Base-by-base conservation (phyloP, 2,329 filamentous ascomycete species). In the Fusarium euwallaceae region DNA sequence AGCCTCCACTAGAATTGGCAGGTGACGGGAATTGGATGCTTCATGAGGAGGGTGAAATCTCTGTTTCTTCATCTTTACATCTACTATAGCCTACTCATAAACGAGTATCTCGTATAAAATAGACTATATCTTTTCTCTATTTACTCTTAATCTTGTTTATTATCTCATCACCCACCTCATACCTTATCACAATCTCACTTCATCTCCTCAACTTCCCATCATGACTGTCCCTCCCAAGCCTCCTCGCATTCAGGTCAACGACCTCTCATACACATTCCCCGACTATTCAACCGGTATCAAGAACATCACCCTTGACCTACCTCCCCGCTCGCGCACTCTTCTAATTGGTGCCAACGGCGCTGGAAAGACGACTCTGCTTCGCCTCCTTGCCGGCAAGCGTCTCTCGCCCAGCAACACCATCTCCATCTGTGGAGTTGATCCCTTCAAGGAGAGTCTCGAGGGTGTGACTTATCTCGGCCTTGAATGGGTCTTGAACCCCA, bases 401-500 rank as follows among this genome's bases (percentile, higher is more conserved):
- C 94, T 99, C 79, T 93, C 96, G 1, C 96, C 97, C 0, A 85
- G 87, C 63, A 87, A 89, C 80, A 91, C 92, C 74, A 94, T 99
- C 82, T 87, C 86, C 79, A 92, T 99, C 72, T 93, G 91, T 59
- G 94, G 94, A 73, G 91, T 94, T 59, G 97, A 99, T 84, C 97
- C 97, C 10, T 99, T 99, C 90, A 93, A 94, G 82, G 90, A 95
- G 39, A 91, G 92, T 12, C 91, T 98, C 32, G 94, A 98, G 84
- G 97, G 97, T 72, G 96, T 99, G 36, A 98, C 96, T 24, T 99
- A 99, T 84, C 93, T 99, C 9, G 97, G 97, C 1, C 91, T 98
- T 1, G 97, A 99, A 87, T 99, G 97, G 97, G 97, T 98, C 4
- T 90, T 99, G 11, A 98, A 98, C 86, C 94, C 94, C 59, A 97